These are phyloP conservation scores for Candida hispaniensis DNA, from an alignment of 805 yeast genomes.

Conservation along the genomic window DNA sequence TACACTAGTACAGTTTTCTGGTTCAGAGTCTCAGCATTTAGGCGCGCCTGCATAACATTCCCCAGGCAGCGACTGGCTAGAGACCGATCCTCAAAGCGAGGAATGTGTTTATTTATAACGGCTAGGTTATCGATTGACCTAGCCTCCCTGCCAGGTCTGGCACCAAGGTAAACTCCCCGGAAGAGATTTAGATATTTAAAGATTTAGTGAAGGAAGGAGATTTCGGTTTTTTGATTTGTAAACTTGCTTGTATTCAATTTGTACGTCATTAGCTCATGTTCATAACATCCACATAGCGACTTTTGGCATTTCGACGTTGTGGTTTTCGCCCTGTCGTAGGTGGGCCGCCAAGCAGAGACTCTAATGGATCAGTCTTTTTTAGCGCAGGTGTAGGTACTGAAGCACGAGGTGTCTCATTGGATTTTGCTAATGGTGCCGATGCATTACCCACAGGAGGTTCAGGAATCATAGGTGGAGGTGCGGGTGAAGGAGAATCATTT, in stretches of 20 bases:
- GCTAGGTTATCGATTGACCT: too few species aligned
- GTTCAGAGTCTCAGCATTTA: conserved; percentile 16
- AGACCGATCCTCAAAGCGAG: too few species aligned
- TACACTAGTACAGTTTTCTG: conserved; percentile 4
- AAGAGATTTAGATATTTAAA: too few species aligned
- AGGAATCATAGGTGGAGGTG: conserved; percentile 29
- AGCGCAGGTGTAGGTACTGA: conserved; percentile 20
- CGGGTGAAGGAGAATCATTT: conserved; percentile 14
- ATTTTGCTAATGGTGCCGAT: conserved; percentile 17
- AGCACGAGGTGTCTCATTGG: conserved; percentile 22
- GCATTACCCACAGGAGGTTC: conserved; percentile 14
- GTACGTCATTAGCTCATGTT: conserved; percentile 19
- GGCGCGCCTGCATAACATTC: conserved; percentile 15
- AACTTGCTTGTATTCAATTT: too few species aligned
- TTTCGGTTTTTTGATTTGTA: too few species aligned
- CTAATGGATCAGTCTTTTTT: conserved; percentile 35
- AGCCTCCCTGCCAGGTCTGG: too few species aligned
- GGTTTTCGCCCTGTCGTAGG: conserved; percentile 31
- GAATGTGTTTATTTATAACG: too few species aligned
- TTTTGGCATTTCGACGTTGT: conserved; percentile 43
- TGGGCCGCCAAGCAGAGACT: conserved; percentile 36
- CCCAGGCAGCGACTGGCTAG: conserved; percentile 17
- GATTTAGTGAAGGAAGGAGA: too few species aligned
- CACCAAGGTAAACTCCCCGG: too few species aligned
- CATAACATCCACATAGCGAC: conserved; percentile 60